phyloP scores from a whole-genome alignment of 1,284 basidiomycete genomes.

The Marasmius oreades region DNA sequence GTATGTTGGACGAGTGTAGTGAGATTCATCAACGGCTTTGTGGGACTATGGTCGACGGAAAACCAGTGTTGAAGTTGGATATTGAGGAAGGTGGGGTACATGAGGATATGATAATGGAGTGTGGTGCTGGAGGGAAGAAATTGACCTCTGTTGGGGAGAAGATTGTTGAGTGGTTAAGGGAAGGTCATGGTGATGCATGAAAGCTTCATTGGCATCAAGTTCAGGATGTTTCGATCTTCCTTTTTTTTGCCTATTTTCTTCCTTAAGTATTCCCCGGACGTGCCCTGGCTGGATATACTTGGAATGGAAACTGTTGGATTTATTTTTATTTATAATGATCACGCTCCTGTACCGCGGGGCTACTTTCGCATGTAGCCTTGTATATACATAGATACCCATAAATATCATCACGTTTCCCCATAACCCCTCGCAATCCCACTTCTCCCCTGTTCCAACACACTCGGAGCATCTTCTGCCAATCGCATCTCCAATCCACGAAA shows the following conservation, averaged over 20 bases:
- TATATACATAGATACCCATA: not conserved
- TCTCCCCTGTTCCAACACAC: constrained; percentile 82
- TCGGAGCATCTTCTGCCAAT: constrained; percentile 77
- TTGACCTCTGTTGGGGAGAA: constrained; percentile 18
- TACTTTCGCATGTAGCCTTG: not conserved
- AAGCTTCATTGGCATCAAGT: too few relatives aligned
- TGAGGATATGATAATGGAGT: constrained; percentile 25
- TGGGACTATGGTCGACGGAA: constrained; percentile 4
- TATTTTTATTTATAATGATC: too few relatives aligned
- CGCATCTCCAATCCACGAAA: constrained; percentile 86
- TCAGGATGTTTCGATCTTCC: too few relatives aligned
- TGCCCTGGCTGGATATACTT: too few relatives aligned
- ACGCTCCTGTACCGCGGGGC: too few relatives aligned
- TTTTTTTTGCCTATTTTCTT: too few relatives aligned
- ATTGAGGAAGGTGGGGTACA: constrained; percentile 31
- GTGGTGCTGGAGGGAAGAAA: constrained; percentile 18
- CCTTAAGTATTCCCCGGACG: too few relatives aligned
- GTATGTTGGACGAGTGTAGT: constrained; percentile 14
- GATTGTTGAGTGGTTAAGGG: constrained; percentile 24
- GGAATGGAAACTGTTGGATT: too few relatives aligned
- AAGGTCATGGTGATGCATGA: constrained; percentile 11
- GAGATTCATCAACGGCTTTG: constrained; percentile 8
- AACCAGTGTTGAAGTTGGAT: constrained; percentile 20
- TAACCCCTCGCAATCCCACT: constrained; percentile 91
- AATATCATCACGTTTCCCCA: constrained; percentile 14